Conservation (phyloP, 345 rosid species). For the Hypericum perforatum region DNA sequence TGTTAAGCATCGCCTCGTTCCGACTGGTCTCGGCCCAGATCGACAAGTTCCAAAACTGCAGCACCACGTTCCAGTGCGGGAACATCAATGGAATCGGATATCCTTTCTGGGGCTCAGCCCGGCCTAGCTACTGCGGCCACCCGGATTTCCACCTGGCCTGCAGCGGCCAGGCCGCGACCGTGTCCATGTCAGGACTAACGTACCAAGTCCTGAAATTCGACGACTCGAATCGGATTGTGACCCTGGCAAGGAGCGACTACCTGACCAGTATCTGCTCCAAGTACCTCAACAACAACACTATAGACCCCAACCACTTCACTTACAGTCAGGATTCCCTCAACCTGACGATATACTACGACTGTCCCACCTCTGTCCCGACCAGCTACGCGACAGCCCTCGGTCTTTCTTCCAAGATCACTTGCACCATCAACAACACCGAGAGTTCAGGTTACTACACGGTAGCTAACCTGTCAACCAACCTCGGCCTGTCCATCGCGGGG, state of each 20-base stretch:
- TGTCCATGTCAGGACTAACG: background rate
- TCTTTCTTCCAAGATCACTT: background rate
- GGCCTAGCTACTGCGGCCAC: conserved; percentile 1
- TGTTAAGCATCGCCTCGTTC: too few species aligned
- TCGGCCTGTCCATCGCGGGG: background rate
- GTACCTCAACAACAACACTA: background rate
- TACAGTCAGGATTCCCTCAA: background rate
- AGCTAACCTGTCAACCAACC: background rate
- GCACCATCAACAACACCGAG: background rate
- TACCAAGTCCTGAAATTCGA: background rate
- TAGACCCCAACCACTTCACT: background rate
- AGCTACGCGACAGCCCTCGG: background rate
- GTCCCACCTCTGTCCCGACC: background rate
- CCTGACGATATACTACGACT: background rate
- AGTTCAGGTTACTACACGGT: background rate
- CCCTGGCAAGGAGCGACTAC: background rate
- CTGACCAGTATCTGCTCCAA: background rate
- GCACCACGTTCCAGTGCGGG: background rate
- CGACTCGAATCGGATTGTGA: background rate
- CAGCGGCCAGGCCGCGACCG: background rate
- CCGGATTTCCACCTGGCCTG: background rate
- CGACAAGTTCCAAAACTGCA: background rate
- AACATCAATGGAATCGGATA: background rate
- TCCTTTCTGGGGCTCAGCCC: background rate
- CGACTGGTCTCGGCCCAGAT: background rate